Evolutionary conservation across 495 filamentous ascomycete species (phyloP), one percentile per base, ranked within the genome.

Genomic region (Usnea hakonensis): DNA sequence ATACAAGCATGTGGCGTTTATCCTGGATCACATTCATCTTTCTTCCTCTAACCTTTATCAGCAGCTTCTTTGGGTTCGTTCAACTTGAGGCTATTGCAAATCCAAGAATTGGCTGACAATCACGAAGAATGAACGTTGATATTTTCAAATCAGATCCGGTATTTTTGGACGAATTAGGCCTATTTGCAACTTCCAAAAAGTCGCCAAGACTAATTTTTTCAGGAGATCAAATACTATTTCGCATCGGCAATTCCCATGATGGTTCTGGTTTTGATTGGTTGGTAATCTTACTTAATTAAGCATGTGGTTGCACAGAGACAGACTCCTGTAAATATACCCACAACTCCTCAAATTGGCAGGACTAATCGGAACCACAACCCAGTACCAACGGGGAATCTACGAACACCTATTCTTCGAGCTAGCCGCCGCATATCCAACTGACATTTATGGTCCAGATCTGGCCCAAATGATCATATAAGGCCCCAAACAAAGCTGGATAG

Each of bases 21-120:
- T 72, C 69, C 28, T 79, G 76, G 76, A 76, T 82, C 58, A 83
- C 76, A 10, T 79, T 79, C 60, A 75, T 84, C 58, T 83, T 84
- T 67, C 75, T 83, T 13, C 81, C 81, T 1, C 64, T 81, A 30
- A 82, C 77, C 6, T 84, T 82, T 55, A 73, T 82, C 13, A 71
- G 70, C 43, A 71, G 74, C 9, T 77, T 82, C 65, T 82, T 48
- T 23, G 44, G 44, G 44, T 46, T 26, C 43, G 43, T 48, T 26
- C 13, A 26, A 9, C 41, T 23, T 48, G 9, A 5, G 23, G 28
- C 23, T 14, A 23, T 28, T 28, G 44, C 44, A 28, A 7, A 0
- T 26, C 41, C 5, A 23, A 13, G 28, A 28, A 13, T 13, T 1
- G 26, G 8, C 23, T 48, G 6, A 48, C 11, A 67, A 19, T 77